These are phyloP conservation scores for Calocybe indica DNA, from an alignment of 768 basidiomycete genomes.

Conservation along the genomic window DNA sequence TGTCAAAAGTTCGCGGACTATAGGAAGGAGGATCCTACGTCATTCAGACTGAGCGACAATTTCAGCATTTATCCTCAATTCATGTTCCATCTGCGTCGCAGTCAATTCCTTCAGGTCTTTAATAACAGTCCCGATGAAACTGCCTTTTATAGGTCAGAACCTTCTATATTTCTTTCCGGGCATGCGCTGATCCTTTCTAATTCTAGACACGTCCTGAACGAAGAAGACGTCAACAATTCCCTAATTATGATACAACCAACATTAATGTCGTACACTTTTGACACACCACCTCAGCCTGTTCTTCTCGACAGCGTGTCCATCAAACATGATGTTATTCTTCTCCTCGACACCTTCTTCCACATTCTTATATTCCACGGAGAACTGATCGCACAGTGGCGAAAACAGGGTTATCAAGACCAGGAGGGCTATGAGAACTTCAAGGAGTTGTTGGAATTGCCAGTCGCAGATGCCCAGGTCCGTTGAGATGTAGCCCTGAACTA, in stretches of 20 bases:
- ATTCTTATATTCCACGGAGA: constrained; percentile 99
- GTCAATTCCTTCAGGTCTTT: constrained; percentile 98
- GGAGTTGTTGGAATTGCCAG: constrained; percentile 82
- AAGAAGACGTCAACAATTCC: constrained; percentile 98
- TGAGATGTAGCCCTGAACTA: not conserved
- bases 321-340: constrained; percentile 91
- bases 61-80: constrained; percentile 99
- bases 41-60: constrained; percentile 90
- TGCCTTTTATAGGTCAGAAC: constrained; percentile 84
- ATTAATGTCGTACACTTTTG: constrained; percentile 96
- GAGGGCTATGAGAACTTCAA: constrained; percentile 99
- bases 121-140: constrained; percentile 99
- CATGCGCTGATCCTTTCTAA: not conserved
- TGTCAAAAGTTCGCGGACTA: constrained; percentile 99
- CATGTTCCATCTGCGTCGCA: constrained; percentile 98
- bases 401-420: constrained; percentile 97
- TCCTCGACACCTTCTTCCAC: constrained; percentile 99
- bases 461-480: constrained; percentile 80
- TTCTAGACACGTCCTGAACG: constrained; percentile 83
- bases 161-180: constrained; percentile 1
- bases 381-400: constrained; percentile 95
- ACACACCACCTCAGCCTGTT: constrained; percentile 87
- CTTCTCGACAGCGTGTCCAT: constrained; percentile 96
- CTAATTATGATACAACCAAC: constrained; percentile 99
- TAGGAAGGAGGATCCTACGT: constrained; percentile 92